Conservation (phyloP, 768 basidiomycete genomes). For the Pluteus cervinus region DNA sequence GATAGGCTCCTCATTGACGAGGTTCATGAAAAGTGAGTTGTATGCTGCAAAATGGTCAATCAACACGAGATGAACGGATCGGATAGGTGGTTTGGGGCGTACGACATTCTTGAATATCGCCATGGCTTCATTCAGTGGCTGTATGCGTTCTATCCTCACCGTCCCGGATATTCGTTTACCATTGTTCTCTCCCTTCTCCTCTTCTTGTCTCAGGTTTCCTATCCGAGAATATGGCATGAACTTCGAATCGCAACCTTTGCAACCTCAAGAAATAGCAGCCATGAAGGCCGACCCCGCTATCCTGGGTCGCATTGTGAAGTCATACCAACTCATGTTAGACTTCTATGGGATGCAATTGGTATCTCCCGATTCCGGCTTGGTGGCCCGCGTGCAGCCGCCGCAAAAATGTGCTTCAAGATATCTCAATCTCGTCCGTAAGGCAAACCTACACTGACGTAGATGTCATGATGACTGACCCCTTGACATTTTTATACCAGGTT, state of each 20-base stretch:
- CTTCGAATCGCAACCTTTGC: conserved; percentile 57
- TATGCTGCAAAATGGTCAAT: background rate
- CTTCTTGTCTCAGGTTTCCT: conserved; percentile 45
- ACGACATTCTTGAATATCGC: conserved; percentile 53
- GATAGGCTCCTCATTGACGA: conserved; percentile 58
- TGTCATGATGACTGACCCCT: conserved; percentile 4
- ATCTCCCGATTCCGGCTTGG: conserved; percentile 49
- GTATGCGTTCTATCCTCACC: conserved; percentile 41
- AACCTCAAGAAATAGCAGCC: conserved; percentile 52
- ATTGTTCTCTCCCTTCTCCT: conserved; percentile 4
- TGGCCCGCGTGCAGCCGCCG: conserved; percentile 45
- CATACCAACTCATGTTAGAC: conserved; percentile 71
- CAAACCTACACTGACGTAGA: background rate
- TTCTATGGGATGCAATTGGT: conserved; percentile 75
- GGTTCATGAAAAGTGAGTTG: conserved; percentile 46
- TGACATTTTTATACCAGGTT: conserved; percentile 29
- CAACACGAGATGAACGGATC: conserved; percentile 24
- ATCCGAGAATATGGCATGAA: conserved; percentile 75
- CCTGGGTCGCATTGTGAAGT: conserved; percentile 44
- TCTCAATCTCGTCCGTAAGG: conserved; percentile 62
- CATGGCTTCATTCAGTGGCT: conserved; percentile 80
- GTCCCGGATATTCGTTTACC: too few species aligned
- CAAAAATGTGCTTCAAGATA: conserved; percentile 50
- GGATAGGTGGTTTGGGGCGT: conserved; percentile 60
- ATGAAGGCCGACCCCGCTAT: conserved; percentile 48